Conservation (phyloP, 208 protist species). For the Trypanosoma lewisi region DNA sequence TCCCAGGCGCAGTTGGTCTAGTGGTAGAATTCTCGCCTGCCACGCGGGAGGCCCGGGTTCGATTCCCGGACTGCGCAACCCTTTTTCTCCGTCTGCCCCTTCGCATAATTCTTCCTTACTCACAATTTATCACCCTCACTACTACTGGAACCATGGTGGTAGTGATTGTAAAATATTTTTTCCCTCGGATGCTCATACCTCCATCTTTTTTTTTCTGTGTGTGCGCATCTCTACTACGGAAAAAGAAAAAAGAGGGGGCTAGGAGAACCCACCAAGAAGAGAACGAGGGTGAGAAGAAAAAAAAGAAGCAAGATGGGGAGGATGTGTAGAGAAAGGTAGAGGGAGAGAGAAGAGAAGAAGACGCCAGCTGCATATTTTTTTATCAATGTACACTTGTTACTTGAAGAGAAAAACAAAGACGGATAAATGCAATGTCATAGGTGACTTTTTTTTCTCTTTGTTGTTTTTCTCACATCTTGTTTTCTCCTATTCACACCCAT, state of each 20-base stretch:
- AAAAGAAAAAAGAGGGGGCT: background rate
- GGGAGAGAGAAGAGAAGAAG: background rate
- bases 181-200: background rate
- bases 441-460: slow-evolving; percentile 5
- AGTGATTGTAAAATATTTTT: no score
- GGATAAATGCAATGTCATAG: background rate
- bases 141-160: no score
- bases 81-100: slow-evolving; percentile 30
- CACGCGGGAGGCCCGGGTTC: slow-evolving; percentile 92
- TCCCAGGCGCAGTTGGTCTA: slow-evolving; percentile 89
- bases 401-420: background rate
- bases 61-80: slow-evolving; percentile 91
- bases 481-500: background rate
- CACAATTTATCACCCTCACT: no score
- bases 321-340: background rate
- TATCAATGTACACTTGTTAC: background rate
- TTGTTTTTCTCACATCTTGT: slow-evolving; percentile 1
- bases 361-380: background rate
- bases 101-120: background rate
- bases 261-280: background rate
- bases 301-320: background rate
- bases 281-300: background rate
- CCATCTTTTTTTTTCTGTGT: background rate
- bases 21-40: slow-evolving; percentile 93
- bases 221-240: background rate